Base-by-base conservation (phyloP, 2,329 filamentous ascomycete genomes). In the Pochonia chlamydosporia region DNA sequence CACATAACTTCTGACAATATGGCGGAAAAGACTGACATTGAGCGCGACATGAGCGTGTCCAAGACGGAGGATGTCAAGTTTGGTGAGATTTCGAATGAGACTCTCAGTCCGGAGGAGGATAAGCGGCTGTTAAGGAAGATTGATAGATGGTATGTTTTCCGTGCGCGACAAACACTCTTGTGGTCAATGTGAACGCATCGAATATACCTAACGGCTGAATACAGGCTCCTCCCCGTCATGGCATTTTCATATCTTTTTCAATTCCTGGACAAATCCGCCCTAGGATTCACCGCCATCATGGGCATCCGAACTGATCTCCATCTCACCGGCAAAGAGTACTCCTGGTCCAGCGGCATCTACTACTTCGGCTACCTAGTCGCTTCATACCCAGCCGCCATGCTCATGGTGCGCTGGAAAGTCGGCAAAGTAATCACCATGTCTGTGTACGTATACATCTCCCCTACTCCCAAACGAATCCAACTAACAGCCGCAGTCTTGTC, bases 121-220 rank as follows among this genome's bases (percentile, higher is more conserved):
- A 77, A 72, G 52, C 66, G 76, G n/a, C 58, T 86, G 14, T 57
- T 85, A n/a, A 65, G 71, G 16, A 76, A 70, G 45, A 84, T 85
- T 49, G 82, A 86, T 60, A 28, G 33, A 14, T 75, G 70, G 72
- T 76, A 81, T 57, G 63, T 82, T 14, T 4, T 8, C 5, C 18
- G 20, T 6, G 5, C 4, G 78, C 82, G 11, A 4, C n/a, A 14
- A 7, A 33, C 14, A 11, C 9, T 4, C 16, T 4, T 25, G 20
- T 36, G 10, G 6, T 18, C 18, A 73, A 79, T 78, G 0, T 50
- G 57, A n/a, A n/a, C n/a, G n/a, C n/a, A n/a, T n/a, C n/a, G n/a
- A n/a, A n/a, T 33, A 2, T 20, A 36, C 10, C 33, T 36, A 1
- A 36, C 33, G 33, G 10, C n/a, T 8, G n/a, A 1, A 20, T 16